These are phyloP conservation scores for Athelia sp. DNA, from an alignment of 1,284 basidiomycete genomes.

Conservation along the genomic window DNA sequence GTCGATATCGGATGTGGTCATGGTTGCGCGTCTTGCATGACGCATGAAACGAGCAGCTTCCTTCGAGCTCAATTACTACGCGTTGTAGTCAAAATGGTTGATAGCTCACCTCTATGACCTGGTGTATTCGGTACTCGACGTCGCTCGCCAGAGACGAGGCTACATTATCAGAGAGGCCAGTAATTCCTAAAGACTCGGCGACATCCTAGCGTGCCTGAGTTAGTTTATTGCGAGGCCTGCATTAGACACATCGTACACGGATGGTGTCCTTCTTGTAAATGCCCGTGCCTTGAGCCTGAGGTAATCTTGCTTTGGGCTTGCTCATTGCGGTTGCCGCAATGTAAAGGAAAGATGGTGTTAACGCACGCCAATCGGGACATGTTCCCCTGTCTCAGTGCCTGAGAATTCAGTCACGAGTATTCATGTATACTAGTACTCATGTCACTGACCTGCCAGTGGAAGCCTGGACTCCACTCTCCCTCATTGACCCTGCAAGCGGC, in stretches of 20 bases:
- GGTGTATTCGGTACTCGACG: slow-evolving; percentile 94
- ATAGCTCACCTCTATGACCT: slow-evolving; percentile 75
- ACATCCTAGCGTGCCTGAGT: slow-evolving; percentile 64
- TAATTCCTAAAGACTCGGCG: slow-evolving; percentile 84
- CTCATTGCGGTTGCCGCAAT: slow-evolving; percentile 29
- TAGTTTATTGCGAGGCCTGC: slow-evolving; percentile 9
- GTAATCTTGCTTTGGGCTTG: slow-evolving; percentile 42
- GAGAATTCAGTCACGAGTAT: too few species aligned
- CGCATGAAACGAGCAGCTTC: slow-evolving; percentile 97
- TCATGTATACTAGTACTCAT: too few species aligned
- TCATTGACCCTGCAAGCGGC: too few species aligned
- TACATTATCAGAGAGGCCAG: slow-evolving; percentile 76
- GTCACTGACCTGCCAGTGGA: too few species aligned
- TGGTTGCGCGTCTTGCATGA: slow-evolving; percentile 82
- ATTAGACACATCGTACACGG: slow-evolving; percentile 36
- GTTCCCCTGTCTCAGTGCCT: too few species aligned
- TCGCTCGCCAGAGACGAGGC: slow-evolving; percentile 89
- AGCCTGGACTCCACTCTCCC: too few species aligned
- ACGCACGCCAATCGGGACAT: neutral
- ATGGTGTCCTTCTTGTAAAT: slow-evolving; percentile 64
- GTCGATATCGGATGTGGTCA: slow-evolving; percentile 90
- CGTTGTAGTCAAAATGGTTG: neutral
- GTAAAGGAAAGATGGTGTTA: too few species aligned
- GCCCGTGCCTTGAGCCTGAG: slow-evolving; percentile 46
- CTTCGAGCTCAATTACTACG: slow-evolving; percentile 32